phyloP scores from a whole-genome alignment of 2,329 filamentous ascomycete genomes.

The Macrophomina phaseolina region DNA sequence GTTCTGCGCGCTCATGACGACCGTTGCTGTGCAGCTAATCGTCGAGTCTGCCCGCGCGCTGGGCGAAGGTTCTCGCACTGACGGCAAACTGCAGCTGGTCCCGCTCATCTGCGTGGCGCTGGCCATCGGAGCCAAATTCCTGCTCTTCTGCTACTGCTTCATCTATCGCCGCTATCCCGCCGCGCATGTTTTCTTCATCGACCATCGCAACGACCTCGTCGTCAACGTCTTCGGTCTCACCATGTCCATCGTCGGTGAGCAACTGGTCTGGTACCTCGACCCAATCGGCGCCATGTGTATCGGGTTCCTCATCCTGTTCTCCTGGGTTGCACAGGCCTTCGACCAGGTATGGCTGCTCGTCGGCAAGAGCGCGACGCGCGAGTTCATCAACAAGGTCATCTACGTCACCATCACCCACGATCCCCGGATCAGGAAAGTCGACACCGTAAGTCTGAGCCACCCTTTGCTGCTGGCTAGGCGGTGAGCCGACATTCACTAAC shows the following conservation, averaged over 20 bases:
- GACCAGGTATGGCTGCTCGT: conserved; percentile 68
- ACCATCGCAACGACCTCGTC: conserved; percentile 63
- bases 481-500: conserved; percentile 1
- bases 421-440: conserved; percentile 61
- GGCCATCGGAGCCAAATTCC: conserved; percentile 60
- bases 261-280: conserved; percentile 65
- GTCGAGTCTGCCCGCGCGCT: conserved; percentile 64
- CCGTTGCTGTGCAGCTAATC: conserved; percentile 67
- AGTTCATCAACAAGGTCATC: conserved; percentile 62
- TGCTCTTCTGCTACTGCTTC: conserved; percentile 62
- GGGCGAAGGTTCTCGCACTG: conserved; percentile 50
- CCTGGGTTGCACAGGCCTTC: conserved; percentile 65
- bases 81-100: conserved; percentile 57
- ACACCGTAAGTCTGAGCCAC: conserved; percentile 49
- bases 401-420: conserved; percentile 63
- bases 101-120: conserved; percentile 62
- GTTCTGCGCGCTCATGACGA: conserved; percentile 71
- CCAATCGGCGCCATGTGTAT: conserved; percentile 66
- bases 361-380: conserved; percentile 64
- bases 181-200: conserved; percentile 63
- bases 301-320: conserved; percentile 65
- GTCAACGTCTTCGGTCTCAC: conserved; percentile 62
- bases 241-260: conserved; percentile 61
- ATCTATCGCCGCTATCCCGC: conserved; percentile 60
- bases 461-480: not conserved